These are phyloP conservation scores for Chrysosporium keratinophilum DNA, from an alignment of 2,329 filamentous ascomycete species.

Conservation along the genomic window DNA sequence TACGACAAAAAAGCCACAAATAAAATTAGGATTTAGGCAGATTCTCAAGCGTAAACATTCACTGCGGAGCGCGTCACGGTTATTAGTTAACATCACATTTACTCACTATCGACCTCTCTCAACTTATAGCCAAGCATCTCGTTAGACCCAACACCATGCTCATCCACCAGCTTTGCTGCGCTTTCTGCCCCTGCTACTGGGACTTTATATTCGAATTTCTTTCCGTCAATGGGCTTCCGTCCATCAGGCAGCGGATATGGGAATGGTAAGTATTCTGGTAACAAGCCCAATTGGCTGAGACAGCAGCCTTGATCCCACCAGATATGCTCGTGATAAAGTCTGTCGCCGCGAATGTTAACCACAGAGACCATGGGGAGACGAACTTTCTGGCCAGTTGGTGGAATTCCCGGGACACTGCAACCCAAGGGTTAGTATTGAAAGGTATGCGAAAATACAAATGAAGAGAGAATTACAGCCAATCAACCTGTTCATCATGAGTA, in stretches of 20 bases:
- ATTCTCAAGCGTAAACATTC: too few species aligned
- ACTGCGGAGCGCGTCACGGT: too few species aligned
- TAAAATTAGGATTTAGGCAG: too few species aligned
- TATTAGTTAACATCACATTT: neutral
- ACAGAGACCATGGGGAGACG: slow-evolving; percentile 49
- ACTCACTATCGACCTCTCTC: slow-evolving; percentile 17
- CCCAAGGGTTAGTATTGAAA: neutral
- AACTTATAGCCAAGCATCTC: slow-evolving; percentile 41
- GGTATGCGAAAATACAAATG: neutral
- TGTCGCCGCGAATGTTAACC: slow-evolving; percentile 44
- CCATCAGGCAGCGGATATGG: slow-evolving; percentile 44
- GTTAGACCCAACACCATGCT: slow-evolving; percentile 45
- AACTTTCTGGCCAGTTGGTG: slow-evolving; percentile 46
- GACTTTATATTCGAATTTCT: slow-evolving; percentile 49
- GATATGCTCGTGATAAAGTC: slow-evolving; percentile 45
- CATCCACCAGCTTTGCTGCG: slow-evolving; percentile 42
- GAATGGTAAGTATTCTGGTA: slow-evolving; percentile 55
- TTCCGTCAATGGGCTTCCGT: slow-evolving; percentile 28
- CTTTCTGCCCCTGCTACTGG: slow-evolving; percentile 50
- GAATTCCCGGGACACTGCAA: slow-evolving; percentile 45
- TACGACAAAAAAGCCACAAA: too few species aligned
- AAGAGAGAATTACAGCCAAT: slow-evolving; percentile 44
- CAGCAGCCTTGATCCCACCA: slow-evolving; percentile 56
- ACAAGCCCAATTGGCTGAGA: slow-evolving; percentile 47
- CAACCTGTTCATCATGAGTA: slow-evolving; percentile 46